A percentile compares a stretch with the other conserved stretches of the same genome.
These are phyloP conservation scores for Cystobasidium ongulense DNA, from an alignment of 768 basidiomycete species.

Conservation along the genomic window DNA sequence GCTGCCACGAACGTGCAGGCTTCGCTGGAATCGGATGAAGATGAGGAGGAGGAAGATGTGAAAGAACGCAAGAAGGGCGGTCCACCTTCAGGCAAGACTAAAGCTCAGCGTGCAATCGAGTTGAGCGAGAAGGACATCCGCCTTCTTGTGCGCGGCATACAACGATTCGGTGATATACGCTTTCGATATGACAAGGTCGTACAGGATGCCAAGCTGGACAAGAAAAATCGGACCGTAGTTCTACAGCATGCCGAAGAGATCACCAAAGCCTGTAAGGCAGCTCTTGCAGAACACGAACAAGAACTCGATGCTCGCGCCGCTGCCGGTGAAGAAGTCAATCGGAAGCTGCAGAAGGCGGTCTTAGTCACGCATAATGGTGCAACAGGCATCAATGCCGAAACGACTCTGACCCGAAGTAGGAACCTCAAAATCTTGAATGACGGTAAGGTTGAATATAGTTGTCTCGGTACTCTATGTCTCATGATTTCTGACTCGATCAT, in stretches of 20 bases:
- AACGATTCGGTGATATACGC: slow-evolving; percentile 95
- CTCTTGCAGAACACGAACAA: slow-evolving; percentile 58
- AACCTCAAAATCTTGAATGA: slow-evolving; percentile 81
- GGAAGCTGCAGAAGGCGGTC: slow-evolving; percentile 92
- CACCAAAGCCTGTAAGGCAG: slow-evolving; percentile 69
- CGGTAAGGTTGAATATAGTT: slow-evolving; percentile 42
- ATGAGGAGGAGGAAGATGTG: slow-evolving; percentile 52
- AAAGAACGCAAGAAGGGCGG: slow-evolving; percentile 38
- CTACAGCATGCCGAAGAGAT: slow-evolving; percentile 86
- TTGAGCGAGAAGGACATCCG: slow-evolving; percentile 95
- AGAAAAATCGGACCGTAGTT: slow-evolving; percentile 90
- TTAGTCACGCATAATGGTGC: slow-evolving; percentile 83
- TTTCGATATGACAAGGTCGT: slow-evolving; percentile 89
- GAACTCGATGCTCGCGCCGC: slow-evolving; percentile 75
- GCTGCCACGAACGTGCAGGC: slow-evolving; percentile 42
- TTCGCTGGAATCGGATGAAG: slow-evolving; percentile 54
- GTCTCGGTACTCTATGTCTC: background rate
- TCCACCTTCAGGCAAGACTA: slow-evolving; percentile 71
- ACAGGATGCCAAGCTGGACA: slow-evolving; percentile 74
- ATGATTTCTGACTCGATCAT: background rate
- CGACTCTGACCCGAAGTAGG: slow-evolving; percentile 76
- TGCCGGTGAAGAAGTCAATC: slow-evolving; percentile 78
- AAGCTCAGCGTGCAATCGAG: slow-evolving; percentile 89
- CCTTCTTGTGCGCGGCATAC: slow-evolving; percentile 84
- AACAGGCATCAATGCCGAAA: slow-evolving; percentile 93